A percentile compares a stretch with the other conserved stretches of the same genome.
Evolutionary conservation across 108 stramenopile genomes (phyloP).

Genomic region (Pseudonitzschia multiseries): DNA sequence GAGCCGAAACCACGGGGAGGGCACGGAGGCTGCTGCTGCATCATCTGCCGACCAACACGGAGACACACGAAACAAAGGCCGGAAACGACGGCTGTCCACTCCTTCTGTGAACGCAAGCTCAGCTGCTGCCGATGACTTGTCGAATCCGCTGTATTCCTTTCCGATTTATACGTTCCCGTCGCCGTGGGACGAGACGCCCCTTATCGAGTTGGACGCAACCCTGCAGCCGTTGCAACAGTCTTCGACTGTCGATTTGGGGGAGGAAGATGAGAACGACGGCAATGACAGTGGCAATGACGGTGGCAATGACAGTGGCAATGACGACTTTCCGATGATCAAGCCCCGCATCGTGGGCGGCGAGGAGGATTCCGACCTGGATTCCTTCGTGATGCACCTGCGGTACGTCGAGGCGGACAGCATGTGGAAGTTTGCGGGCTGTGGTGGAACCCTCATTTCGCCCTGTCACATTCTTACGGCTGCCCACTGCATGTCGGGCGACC

Average conservation of each 20-base stretch:
- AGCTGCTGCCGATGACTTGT: neutral
- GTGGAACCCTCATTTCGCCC: slow-evolving; percentile 38
- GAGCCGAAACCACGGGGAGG: too few relatives aligned
- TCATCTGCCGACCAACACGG: too few relatives aligned
- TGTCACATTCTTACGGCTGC: slow-evolving; percentile 53
- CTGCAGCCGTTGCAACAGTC: neutral
- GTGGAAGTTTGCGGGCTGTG: slow-evolving; percentile 39
- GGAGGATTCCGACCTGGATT: neutral
- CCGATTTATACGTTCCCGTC: neutral
- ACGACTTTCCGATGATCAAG: neutral
- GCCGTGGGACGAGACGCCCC: neutral
- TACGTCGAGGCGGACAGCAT: neutral
- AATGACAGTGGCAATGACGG: too few relatives aligned
- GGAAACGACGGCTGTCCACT: neutral
- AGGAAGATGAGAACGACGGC: too few relatives aligned
- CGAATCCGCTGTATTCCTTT: neutral
- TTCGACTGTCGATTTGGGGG: too few relatives aligned
- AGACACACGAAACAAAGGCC: neutral
- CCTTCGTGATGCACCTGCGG: slow-evolving; percentile 6
- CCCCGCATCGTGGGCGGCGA: slow-evolving; percentile 11
- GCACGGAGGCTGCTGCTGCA: too few relatives aligned
- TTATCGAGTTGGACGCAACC: neutral
- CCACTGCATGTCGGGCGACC: slow-evolving; percentile 35
- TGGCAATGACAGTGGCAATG: neutral
- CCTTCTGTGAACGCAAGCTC: too few relatives aligned